These are phyloP conservation scores for Skeletonema tropicum DNA, from an alignment of 108 stramenopile species.

Conservation along the genomic window DNA sequence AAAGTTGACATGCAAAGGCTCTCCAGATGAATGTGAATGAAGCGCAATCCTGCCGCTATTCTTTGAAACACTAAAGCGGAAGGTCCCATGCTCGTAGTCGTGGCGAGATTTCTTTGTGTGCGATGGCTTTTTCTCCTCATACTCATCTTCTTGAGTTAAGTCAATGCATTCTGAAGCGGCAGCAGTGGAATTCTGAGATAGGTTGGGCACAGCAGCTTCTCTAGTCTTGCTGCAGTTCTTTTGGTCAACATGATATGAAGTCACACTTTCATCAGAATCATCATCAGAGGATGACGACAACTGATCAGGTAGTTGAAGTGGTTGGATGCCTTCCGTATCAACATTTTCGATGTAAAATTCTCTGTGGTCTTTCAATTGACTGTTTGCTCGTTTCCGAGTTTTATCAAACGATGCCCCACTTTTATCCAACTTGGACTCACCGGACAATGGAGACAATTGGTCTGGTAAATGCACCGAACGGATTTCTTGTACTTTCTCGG, in stretches of 20 bases:
- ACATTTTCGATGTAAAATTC: background rate
- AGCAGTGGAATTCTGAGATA: conserved; percentile 8
- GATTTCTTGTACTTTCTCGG: conserved; percentile 12
- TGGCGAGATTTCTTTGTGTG: background rate
- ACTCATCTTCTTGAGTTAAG: background rate
- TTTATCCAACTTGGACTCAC: background rate
- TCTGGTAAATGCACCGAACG: background rate
- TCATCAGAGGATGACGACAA: conserved; percentile 2
- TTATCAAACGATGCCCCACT: background rate
- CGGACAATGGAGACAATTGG: conserved; percentile 4
- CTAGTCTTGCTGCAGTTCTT: background rate
- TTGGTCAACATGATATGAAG: background rate
- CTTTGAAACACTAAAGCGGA: conserved; percentile 62
- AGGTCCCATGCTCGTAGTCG: background rate
- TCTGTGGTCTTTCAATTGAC: background rate
- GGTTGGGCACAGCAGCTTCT: background rate
- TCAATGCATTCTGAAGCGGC: background rate
- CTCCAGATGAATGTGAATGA: conserved; percentile 31
- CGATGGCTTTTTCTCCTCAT: background rate
- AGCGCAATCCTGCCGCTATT: conserved; percentile 71
- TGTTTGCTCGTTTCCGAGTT: background rate
- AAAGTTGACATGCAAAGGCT: conserved; percentile 58
- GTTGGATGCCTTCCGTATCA: background rate
- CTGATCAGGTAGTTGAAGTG: background rate
- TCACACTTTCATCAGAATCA: conserved; percentile 8